A percentile compares a stretch with the other conserved stretches of the same genome.
These are phyloP conservation scores for Violaceomyces palustris DNA, from an alignment of 1,284 basidiomycete species.

Conservation along the genomic window DNA sequence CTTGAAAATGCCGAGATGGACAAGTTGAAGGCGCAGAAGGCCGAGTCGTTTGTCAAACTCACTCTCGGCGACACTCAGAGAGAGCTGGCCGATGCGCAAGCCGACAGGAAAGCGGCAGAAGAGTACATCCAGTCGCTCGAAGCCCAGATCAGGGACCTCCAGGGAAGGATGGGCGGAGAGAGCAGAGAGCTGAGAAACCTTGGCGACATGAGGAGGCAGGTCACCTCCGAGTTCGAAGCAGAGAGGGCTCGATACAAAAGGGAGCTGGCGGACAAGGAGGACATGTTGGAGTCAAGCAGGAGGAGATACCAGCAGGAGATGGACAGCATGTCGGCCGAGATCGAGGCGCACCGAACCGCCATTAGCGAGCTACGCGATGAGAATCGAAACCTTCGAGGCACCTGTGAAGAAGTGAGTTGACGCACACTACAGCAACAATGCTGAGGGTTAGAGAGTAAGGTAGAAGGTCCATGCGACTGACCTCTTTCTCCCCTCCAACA, in stretches of 20 bases:
- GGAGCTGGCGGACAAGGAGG: slow-evolving; percentile 70
- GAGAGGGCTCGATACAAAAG: slow-evolving; percentile 71
- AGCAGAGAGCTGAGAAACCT: slow-evolving; percentile 66
- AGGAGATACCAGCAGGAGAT: slow-evolving; percentile 55
- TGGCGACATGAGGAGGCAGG: slow-evolving; percentile 62
- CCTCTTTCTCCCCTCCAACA: background rate
- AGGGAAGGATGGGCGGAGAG: slow-evolving; percentile 65
- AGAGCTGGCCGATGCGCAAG: slow-evolving; percentile 57
- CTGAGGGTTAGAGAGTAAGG: too few relatives aligned
- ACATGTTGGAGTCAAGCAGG: slow-evolving; percentile 69
- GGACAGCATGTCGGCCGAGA: slow-evolving; percentile 14
- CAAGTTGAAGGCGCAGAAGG: slow-evolving; percentile 6
- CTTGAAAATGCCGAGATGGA: slow-evolving; percentile 4
- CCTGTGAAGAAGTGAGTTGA: slow-evolving; percentile 61
- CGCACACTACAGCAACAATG: too few relatives aligned
- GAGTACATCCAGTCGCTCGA: slow-evolving; percentile 60
- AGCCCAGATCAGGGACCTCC: slow-evolving; percentile 62
- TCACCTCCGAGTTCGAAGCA: slow-evolving; percentile 69
- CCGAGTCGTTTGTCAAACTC: slow-evolving; percentile 1
- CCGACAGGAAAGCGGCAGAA: slow-evolving; percentile 61
- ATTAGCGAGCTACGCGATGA: slow-evolving; percentile 58
- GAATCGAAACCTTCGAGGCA: slow-evolving; percentile 68
- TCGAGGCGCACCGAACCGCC: slow-evolving; percentile 17
- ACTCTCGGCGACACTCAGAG: slow-evolving; percentile 17
- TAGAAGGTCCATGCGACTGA: too few relatives aligned